Base-by-base conservation (phyloP, 192 early-diverging fungal species). In the Backusella tarrabulga region DNA sequence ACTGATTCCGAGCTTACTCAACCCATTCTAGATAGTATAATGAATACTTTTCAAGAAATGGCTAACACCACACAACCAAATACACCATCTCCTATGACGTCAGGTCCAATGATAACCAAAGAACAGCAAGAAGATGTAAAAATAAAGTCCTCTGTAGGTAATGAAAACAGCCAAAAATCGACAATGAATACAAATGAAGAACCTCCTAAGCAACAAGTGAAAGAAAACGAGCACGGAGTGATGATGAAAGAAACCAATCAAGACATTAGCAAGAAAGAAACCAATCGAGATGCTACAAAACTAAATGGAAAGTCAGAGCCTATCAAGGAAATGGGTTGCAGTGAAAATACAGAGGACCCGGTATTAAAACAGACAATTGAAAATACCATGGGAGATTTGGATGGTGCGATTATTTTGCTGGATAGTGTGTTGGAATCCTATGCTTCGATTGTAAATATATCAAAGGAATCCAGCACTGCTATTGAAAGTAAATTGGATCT, bases 381-480 rank as follows among this genome's bases (percentile, higher is more conserved):
- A 63, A 63, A 50, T 29, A 44, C 71, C 0, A 44, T 72, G 21
- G 40, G 12, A 19, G 71, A 72, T 72, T 34, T 72, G 41, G 71
- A 72, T 15, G 71, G 71, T 12, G 44, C 42, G 15, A 32, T 29
- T 32, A 72, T 72, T 34, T 32, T 72, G 12, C 15, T 72, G 4
- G 71, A 72, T 12, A 72, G 71, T 32, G 71, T 72, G 12, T n/a
- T 72, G 41, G 71, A 72, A 26, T 32, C 71, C 15, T 72, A 72
- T 50, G 8, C 42, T 8, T 50, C 71, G 23, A 50, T 50, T 26
- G 26, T 44, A 32, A 44, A 72, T 46, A 29, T 29, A 63, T 63
- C 56, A 63, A 26, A 26, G 23, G 21, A 46, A 29, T 50, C 40
- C 15, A 15, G 41, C 3, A 23, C 29, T 29, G 42, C 29, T 17